Base-by-base conservation (phyloP, 2,329 filamentous ascomycete genomes). In the Aspergillus uvarum region DNA sequence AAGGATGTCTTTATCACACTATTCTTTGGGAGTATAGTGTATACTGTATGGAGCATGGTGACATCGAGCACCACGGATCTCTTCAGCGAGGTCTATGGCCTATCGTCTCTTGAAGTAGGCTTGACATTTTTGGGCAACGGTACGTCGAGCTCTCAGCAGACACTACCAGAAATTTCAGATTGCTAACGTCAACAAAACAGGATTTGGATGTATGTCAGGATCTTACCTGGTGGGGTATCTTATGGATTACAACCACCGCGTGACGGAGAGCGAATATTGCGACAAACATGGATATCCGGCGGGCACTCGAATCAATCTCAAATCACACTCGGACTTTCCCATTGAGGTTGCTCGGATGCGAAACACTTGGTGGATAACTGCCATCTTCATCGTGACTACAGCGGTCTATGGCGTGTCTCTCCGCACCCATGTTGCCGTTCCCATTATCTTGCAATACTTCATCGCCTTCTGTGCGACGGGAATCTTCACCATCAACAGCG, bases 11-110 rank as follows among this genome's bases (percentile, higher is more conserved):
- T 80, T 48, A 68, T 76, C 49, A 76, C 74, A 4, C 66, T 82
- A 0, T 66, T 80, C 54, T 82, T 76, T 47, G 78, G 79, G 47
- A 74, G 74, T 11, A 72, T 80, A 5, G 73, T 80, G 1, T 83
- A 82, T 62, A 75, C 79, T 0, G 73, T 80, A 12, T 82, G 79
- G 79, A 79, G 74, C 22, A 82, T 82, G 79, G 75, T 82, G 5
- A 80, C 78, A 2, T 76, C 79, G 1, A 78, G 72, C 12, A 82
- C 79, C 1, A 75, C 77, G 0, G 70, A 70, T 22, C 59, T 74
- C 0, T 68, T 82, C 56, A 69, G 77, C 62, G 62, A 69, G 0
- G 68, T 65, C 7, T 81, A 80, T 53, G 58, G 69, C 6, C 50
- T 65, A 8, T 57, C 60, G 5, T 56, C 29, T 44, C 70, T 82